Evolutionary conservation across 208 protist genomes (phyloP).

Genomic region (Angomonas ambiguus): DNA sequence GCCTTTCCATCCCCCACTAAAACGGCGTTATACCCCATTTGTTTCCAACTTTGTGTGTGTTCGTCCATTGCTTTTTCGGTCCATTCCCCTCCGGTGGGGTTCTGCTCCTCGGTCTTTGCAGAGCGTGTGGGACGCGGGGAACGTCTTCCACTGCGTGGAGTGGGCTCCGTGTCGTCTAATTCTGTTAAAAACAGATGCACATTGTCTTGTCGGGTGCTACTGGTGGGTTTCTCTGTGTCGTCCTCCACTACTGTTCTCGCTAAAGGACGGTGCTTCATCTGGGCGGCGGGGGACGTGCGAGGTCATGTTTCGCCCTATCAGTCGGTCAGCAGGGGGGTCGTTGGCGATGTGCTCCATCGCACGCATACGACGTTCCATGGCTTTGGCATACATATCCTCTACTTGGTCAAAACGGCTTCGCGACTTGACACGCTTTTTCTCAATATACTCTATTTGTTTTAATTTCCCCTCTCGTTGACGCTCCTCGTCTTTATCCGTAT

Average conservation of each 20-base stretch:
- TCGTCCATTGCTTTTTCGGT: conserved; percentile 9
- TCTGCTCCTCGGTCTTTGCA: neutral
- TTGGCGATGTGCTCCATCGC: conserved; percentile 65
- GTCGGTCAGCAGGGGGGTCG: conserved; percentile 84
- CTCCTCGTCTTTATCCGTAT: conserved; percentile 17
- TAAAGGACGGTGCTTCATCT: neutral
- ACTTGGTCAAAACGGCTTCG: conserved; percentile 56
- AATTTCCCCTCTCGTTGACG: conserved; percentile 25
- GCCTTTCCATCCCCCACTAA: conserved; percentile 30
- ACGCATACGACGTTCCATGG: conserved; percentile 50
- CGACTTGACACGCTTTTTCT: conserved; percentile 27
- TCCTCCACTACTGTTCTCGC: neutral
- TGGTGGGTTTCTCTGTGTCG: neutral
- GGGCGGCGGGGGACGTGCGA: conserved; percentile 66
- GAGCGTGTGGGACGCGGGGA: neutral
- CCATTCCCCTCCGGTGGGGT: neutral
- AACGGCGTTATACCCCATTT: conserved; percentile 73
- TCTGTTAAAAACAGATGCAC: conserved; percentile 28
- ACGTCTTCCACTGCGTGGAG: neutral
- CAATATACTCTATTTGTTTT: conserved; percentile 40
- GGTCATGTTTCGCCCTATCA: conserved; percentile 63
- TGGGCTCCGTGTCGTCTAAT: conserved; percentile 10
- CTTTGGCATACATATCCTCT: conserved; percentile 67
- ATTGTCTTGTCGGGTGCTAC: conserved; percentile 2
- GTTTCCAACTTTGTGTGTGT: conserved; percentile 49